These are phyloP conservation scores for Pezicula carpinea DNA, from an alignment of 2,329 filamentous ascomycete genomes.

Conservation along the genomic window DNA sequence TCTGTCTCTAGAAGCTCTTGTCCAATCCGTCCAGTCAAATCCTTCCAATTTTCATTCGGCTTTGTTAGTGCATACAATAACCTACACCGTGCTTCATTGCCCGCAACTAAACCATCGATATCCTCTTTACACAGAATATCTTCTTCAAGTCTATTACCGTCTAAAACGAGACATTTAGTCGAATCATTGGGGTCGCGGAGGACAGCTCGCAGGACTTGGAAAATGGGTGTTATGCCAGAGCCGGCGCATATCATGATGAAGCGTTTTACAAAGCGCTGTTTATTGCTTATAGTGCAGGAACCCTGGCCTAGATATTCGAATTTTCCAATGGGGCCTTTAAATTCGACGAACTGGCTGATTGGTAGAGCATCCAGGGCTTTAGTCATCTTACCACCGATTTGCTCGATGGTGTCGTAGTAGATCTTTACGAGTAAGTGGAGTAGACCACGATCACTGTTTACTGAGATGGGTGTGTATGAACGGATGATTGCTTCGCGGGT, in stretches of 20 bases:
- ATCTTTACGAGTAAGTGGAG: constrained; percentile 79
- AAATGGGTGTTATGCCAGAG: constrained; percentile 89
- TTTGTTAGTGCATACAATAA: constrained; percentile 67
- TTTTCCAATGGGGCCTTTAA: constrained; percentile 84
- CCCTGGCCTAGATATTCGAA: constrained; percentile 75
- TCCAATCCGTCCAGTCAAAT: constrained; percentile 63
- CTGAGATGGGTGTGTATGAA: constrained; percentile 80
- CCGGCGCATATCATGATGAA: constrained; percentile 88
- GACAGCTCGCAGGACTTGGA: constrained; percentile 73
- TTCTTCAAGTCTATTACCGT: constrained; percentile 71
- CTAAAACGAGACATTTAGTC: constrained; percentile 67
- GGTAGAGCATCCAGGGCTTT: constrained; percentile 70
- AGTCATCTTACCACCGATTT: constrained; percentile 74
- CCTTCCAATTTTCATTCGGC: constrained; percentile 60
- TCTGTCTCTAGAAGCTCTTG: constrained; percentile 57
- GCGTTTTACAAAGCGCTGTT: constrained; percentile 50
- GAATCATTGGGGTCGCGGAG: constrained; percentile 58
- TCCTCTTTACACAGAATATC: constrained; percentile 80
- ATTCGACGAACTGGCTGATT: constrained; percentile 68
- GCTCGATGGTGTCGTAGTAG: constrained; percentile 58
- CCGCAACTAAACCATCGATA: constrained; percentile 57
- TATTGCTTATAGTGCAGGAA: constrained; percentile 54
- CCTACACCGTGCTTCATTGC: constrained; percentile 52
- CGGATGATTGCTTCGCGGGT: constrained; percentile 72
- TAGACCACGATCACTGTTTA: constrained; percentile 53